These are phyloP conservation scores for Lasiodiplodia theobromae DNA, from an alignment of 2,329 filamentous ascomycete species.

Conservation along the genomic window DNA sequence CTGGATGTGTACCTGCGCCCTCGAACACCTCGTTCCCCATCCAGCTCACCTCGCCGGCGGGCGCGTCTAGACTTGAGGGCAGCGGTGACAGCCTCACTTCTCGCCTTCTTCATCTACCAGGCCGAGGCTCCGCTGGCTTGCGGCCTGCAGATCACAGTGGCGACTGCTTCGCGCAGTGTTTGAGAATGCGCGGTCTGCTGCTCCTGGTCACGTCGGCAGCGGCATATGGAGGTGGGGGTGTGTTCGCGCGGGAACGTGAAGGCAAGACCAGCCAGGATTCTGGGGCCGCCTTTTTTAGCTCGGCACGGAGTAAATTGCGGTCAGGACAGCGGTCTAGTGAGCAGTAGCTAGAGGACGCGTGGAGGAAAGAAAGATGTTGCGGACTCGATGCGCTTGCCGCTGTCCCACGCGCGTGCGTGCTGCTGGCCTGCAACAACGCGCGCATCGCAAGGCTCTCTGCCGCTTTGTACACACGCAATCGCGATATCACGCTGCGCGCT, in stretches of 20 bases:
- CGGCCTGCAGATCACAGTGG: background rate
- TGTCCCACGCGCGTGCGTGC: background rate
- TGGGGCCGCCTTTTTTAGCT: background rate
- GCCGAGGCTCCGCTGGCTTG: conserved; percentile 1
- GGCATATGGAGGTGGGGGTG: background rate
- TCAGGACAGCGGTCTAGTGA: background rate
- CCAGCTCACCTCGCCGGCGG: background rate
- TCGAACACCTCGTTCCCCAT: background rate
- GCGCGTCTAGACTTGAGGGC: background rate
- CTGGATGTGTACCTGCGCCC: background rate
- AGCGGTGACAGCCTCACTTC: conserved; percentile 20
- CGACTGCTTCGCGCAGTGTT: conserved; percentile 16
- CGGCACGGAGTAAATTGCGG: background rate
- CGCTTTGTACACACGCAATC: background rate
- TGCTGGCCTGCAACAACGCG: conserved; percentile 20
- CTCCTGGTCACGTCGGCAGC: conserved; percentile 8
- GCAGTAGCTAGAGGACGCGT: background rate
- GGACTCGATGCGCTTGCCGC: background rate
- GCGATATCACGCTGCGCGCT: conserved; percentile 1
- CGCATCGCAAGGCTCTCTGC: conserved; percentile 14
- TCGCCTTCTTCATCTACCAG: background rate
- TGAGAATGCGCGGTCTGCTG: conserved; percentile 6
- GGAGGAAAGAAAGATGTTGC: background rate
- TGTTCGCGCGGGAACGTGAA: background rate
- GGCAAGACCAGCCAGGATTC: background rate